Base-by-base conservation (phyloP, 768 basidiomycete genomes). In the Leucosporidium scottii region DNA sequence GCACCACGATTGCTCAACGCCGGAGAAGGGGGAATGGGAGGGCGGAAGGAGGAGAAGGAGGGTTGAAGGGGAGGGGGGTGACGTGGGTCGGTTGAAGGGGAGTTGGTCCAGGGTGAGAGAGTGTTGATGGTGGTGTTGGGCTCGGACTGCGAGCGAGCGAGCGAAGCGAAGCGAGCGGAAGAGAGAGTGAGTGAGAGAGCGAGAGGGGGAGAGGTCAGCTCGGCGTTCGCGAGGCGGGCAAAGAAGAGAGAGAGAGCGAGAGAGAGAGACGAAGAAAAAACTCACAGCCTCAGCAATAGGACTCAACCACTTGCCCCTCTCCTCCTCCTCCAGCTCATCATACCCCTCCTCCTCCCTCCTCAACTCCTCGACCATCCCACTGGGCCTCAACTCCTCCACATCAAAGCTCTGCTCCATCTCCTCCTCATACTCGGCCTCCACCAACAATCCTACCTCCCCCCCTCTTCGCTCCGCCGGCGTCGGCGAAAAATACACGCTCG, bases 281-380 rank as follows among this genome's bases (percentile, higher is more conserved):
- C 69, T 34, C 49, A 70, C 69, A 20, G 64, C 59, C 44, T 70
- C 69, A 36, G 56, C 62, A 30, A 70, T 67, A 4, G 69, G 69
- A 17, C 59, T 61, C 49, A 70, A 31, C 23, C 51, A 70, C 18
- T 59, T 51, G 6, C 49, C 28, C 21, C 25, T 27, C 50, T 51
- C 10, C 60, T 21, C 60, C 61, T 15, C 50, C 27, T 65, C 68
- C 20, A 62, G 27, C 67, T 64, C 39, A 6, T 9, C 27, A 27
- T 49, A 1, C n/a, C 28, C 50, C n/a, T 59, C 60, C 8, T 44
- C 60, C 28, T 15, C 9, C 53, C 53, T 27, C 18, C 13, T 53
- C 20, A 21, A 4, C 8, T 20, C 28, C 51, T 55, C 63, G 8
- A 44, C 7, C 39, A 44, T 5, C 34, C 5, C 7, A 44, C 39